Conservation (phyloP, 345 rosid genomes). For the Mercurialis annua region DNA sequence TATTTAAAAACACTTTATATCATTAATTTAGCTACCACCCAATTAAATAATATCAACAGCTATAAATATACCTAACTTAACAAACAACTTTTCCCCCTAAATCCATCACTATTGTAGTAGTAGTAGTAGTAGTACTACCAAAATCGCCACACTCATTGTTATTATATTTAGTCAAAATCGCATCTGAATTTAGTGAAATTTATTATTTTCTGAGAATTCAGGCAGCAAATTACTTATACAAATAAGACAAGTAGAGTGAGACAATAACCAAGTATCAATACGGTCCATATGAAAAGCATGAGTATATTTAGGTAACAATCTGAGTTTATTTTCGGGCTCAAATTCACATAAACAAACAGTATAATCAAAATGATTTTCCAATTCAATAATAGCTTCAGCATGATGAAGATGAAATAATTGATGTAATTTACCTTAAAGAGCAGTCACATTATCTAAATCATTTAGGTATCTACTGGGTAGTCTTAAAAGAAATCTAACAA, state of each 20-base stretch:
- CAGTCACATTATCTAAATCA: constrained; percentile 61
- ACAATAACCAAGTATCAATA: constrained; percentile 95
- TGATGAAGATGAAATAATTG: constrained; percentile 95
- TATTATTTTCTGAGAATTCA: constrained; percentile 52
- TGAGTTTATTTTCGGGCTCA: constrained; percentile 82
- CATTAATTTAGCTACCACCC: constrained; percentile 48
- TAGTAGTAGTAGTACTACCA: too few species aligned
- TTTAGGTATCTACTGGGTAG: constrained; percentile 60
- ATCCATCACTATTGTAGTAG: constrained; percentile 28
- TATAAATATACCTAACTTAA: constrained; percentile 84
- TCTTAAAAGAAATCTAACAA: constrained; percentile 69
- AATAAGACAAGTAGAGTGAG: constrained; percentile 96
- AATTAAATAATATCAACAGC: constrained; percentile 61
- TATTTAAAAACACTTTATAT: constrained; percentile 88
- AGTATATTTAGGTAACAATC: constrained; percentile 92
- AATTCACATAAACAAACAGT: constrained; percentile 97
- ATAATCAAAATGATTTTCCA: constrained; percentile 79
- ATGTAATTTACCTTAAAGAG: constrained; percentile 92
- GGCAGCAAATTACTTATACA: constrained; percentile 74
- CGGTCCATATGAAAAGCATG: constrained; percentile 99
- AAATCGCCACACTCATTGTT: too few species aligned
- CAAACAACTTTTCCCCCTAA: constrained; percentile 63
- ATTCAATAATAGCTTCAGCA: constrained; percentile 74
- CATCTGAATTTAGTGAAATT: constrained; percentile 31
- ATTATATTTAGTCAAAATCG: constrained; percentile 29